Percentiles rank a stretch among this genome's conserved stretches.
phyloP scores from a whole-genome alignment of 441 rosid genomes.

The Bruguiera hainesii region DNA sequence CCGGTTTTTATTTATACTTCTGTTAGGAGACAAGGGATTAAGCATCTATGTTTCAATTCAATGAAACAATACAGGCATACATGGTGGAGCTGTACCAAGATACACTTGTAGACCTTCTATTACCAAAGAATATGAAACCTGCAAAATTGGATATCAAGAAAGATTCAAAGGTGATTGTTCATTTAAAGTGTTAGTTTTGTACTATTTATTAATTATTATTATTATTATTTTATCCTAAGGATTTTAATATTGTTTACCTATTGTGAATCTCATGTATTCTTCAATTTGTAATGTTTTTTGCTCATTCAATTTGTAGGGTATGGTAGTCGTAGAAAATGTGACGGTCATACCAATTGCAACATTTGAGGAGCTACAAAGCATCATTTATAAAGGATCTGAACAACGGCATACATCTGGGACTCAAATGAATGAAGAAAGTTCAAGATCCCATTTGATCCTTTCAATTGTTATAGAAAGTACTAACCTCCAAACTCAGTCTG shows the following conservation, averaged over 20 bases:
- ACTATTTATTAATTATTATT: not conserved
- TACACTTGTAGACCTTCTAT: constrained; percentile 76
- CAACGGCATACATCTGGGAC: constrained; percentile 85
- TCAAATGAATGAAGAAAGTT: constrained; percentile 95
- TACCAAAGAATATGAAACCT: constrained; percentile 65
- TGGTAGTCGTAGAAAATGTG: constrained; percentile 87
- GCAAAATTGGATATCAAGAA: constrained; percentile 85
- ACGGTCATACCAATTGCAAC: constrained; percentile 69
- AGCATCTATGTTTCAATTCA: not conserved
- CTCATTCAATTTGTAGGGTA: constrained; percentile 44
- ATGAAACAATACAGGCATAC: constrained; percentile 58
- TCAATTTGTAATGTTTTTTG: constrained; percentile 5
- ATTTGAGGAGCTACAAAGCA: constrained; percentile 61
- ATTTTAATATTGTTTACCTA: not conserved
- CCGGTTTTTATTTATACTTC: no score
- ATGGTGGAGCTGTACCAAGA: constrained; percentile 99
- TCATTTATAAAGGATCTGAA: constrained; percentile 82
- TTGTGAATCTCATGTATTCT: not conserved
- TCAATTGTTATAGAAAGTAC: constrained; percentile 88
- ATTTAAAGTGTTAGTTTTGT: not conserved
- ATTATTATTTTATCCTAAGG: not conserved
- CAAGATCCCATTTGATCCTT: constrained; percentile 90
- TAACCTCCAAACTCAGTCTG: constrained; percentile 85
- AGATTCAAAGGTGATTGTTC: constrained; percentile 70
- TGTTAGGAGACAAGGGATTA: no score